Evolutionary conservation across 1,284 basidiomycete species (phyloP).

Genomic region (Phenoliferia sp.): DNA sequence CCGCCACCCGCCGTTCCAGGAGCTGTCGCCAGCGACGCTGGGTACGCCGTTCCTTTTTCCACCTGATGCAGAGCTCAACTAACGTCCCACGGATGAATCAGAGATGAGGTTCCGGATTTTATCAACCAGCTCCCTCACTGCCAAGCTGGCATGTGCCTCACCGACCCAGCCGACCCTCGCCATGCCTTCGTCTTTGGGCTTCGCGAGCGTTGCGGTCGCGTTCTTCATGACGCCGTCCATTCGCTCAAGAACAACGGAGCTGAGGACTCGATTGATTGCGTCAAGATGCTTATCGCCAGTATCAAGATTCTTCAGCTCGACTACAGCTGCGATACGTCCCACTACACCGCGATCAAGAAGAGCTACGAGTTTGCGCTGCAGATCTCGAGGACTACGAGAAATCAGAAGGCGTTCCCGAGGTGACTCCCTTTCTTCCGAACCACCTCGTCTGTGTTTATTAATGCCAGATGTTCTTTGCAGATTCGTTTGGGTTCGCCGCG

Average conservation of each 20-base stretch:
- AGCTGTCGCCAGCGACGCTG: slow-evolving; percentile 56
- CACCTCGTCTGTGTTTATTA: slow-evolving; percentile 58
- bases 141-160: slow-evolving; percentile 65
- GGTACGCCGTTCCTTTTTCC: slow-evolving; percentile 48
- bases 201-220: slow-evolving; percentile 62
- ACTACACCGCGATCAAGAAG: slow-evolving; percentile 31
- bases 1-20: slow-evolving; percentile 52
- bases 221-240: slow-evolving; percentile 64
- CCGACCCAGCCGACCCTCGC: slow-evolving; percentile 66
- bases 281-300: slow-evolving; percentile 54
- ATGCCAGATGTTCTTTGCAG: neutral
- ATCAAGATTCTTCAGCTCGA: slow-evolving; percentile 70
- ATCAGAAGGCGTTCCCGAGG: slow-evolving; percentile 41
- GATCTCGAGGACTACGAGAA: slow-evolving; percentile 35
- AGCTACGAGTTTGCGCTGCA: slow-evolving; percentile 35
- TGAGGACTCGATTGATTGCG: slow-evolving; percentile 90
- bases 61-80: too few relatives aligned
- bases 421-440: slow-evolving; percentile 34
- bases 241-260: slow-evolving; percentile 48
- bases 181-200: slow-evolving; percentile 62
- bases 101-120: slow-evolving; percentile 42
- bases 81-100: too few relatives aligned
- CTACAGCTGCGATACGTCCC: slow-evolving; percentile 53
- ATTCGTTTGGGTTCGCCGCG: slow-evolving; percentile 75
- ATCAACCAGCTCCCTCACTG: slow-evolving; percentile 40